Evolutionary conservation across 2,329 filamentous ascomycete genomes (phyloP).

Genomic region (Neofusicoccum ribis): DNA sequence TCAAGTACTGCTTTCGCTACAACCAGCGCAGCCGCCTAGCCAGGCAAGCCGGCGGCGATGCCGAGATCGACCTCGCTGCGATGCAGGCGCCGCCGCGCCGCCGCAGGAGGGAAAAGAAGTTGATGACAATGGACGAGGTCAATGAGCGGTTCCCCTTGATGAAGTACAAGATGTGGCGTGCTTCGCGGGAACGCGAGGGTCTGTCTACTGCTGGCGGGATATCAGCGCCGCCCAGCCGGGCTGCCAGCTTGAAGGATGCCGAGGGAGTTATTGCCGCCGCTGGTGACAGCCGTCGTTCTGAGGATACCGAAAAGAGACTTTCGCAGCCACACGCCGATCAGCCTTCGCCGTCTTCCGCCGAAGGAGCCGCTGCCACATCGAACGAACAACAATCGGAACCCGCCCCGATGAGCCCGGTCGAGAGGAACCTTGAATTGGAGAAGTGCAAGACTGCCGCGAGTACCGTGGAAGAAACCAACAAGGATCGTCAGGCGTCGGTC

Average conservation of each 20-base stretch:
- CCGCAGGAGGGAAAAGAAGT: slow-evolving; percentile 89
- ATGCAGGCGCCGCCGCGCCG: slow-evolving; percentile 87
- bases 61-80: slow-evolving; percentile 82
- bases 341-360: not conserved
- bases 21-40: slow-evolving; percentile 87
- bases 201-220: slow-evolving; percentile 83
- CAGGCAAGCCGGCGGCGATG: slow-evolving; percentile 72
- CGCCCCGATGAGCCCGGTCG: slow-evolving; percentile 21
- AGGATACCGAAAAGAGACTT: slow-evolving; percentile 5
- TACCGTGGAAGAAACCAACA: slow-evolving; percentile 26
- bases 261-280: slow-evolving; percentile 44
- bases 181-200: slow-evolving; percentile 77
- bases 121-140: slow-evolving; percentile 99
- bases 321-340: slow-evolving; percentile 12
- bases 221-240: slow-evolving; percentile 66
- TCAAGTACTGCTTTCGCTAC: slow-evolving; percentile 99
- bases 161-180: slow-evolving; percentile 96
- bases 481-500: slow-evolving; percentile 25
- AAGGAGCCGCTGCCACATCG: slow-evolving; percentile 11
- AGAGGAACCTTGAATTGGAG: slow-evolving; percentile 31
- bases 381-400: slow-evolving; percentile 32
- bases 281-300: slow-evolving; percentile 33
- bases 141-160: slow-evolving; percentile 94
- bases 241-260: slow-evolving; percentile 70
- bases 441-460: slow-evolving; percentile 33